Evolutionary conservation across 345 rosid genomes (phyloP), one percentile per base, ranked within the genome.

Genomic region (Turritis glabra): DNA sequence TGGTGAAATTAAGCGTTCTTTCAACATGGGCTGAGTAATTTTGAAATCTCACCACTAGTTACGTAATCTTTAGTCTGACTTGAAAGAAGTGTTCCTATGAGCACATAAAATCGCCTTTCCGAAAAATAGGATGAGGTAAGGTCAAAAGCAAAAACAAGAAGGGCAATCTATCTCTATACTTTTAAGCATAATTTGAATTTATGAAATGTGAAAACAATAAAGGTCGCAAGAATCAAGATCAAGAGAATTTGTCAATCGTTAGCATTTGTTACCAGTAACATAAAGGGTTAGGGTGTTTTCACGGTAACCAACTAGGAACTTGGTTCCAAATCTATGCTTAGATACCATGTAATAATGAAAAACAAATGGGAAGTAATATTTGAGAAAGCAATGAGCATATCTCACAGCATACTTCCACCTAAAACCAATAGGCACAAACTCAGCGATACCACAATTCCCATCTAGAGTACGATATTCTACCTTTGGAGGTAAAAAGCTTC

Each of bases 21-120:
- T 12, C 64, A 30, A 56, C 41, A 43, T 47, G 8, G 11, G 26
- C 1, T 35, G 47, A 57, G 44, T 32, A 19, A 50, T 25, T 56
- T 12, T n/a, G n/a, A 35, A 66, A 67, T 74, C 91, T 65, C 72
- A 77, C 94, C 94, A 80, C 82, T 74, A 27, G 80, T 87, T 44
- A 87, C 80, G 19, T 87, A 83, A 73, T 87, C 94, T 82, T 87
- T 89, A 38, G 91, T 89, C 78, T 89, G 94, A 80, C 94, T 89
- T 44, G 94, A 89, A 56, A 89, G 76, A 64, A 89, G 94, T 65
- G 94, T 84, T 52, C 89, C 88, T 14, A 76, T 83, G 62, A 89
- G 84, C 67, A 89, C 89, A 47, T 90, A 87, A 40, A 89, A 89
- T 74, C 91, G 79, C 80, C 91, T 87, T 83, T 89, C 89, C 94